A percentile compares a stretch with the other conserved stretches of the same genome.
These are phyloP conservation scores for Aspergillus nanangensis DNA, from an alignment of 495 filamentous ascomycete species.

Conservation along the genomic window DNA sequence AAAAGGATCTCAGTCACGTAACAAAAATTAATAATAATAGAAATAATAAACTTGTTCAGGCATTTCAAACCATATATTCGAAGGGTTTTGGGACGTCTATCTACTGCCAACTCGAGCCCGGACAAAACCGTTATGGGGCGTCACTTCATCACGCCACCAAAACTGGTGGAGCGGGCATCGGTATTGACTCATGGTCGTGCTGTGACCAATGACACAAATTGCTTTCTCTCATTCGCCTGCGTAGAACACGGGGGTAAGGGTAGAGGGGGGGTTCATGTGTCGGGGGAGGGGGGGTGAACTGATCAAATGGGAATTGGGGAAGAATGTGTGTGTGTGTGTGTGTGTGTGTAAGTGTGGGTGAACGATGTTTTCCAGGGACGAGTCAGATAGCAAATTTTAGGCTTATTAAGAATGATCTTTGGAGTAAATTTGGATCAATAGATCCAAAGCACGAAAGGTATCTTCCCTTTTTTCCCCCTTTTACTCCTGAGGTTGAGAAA, in stretches of 20 bases:
- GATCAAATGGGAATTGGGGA: not conserved
- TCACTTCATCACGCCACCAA: constrained; percentile 25
- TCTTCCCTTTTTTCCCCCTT: not conserved
- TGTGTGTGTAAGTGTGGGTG: not conserved
- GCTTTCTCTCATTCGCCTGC: constrained; percentile 7
- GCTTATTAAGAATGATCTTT: constrained; percentile 14
- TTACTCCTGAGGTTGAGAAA: constrained; percentile 48
- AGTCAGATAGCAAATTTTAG: constrained; percentile 9
- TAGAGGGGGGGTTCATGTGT: constrained; percentile 4
- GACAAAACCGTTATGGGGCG: constrained; percentile 16
- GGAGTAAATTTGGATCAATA: constrained; percentile 11
- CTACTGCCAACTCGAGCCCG: constrained; percentile 31
- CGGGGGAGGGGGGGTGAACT: not conserved
- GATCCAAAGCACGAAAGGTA: not conserved
- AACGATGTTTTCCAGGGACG: constrained; percentile 3
- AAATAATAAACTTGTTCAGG: too few relatives aligned
- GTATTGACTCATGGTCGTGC: constrained; percentile 24
- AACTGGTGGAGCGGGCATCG: constrained; percentile 7
- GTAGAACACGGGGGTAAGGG: not conserved
- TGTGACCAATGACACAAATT: constrained; percentile 15
- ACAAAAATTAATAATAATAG: too few relatives aligned
- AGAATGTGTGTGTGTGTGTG: not conserved
- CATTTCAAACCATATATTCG: constrained; percentile 34
- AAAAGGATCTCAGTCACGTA: too few relatives aligned
- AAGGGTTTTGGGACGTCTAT: constrained; percentile 33